Conservation (phyloP, 495 filamentous ascomycete species). For the Thozetella sp. region DNA sequence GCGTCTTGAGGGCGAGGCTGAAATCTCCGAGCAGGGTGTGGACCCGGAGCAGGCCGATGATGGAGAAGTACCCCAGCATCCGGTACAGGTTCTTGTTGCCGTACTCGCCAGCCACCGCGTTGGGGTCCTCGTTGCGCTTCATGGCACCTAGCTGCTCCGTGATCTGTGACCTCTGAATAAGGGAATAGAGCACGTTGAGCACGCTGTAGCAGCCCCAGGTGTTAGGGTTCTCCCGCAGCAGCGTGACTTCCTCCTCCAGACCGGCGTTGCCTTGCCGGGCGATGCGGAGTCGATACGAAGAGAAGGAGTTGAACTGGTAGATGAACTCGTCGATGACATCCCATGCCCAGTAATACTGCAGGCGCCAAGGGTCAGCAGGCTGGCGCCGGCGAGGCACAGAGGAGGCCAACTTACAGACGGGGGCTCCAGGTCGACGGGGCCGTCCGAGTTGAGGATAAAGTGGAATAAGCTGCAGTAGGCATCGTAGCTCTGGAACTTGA, state of each 20-base stretch:
- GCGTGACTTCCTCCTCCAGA: slow-evolving; percentile 78
- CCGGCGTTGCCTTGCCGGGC: slow-evolving; percentile 77
- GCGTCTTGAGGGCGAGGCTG: slow-evolving; percentile 95
- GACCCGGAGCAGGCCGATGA: slow-evolving; percentile 94
- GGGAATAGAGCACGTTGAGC: slow-evolving; percentile 97
- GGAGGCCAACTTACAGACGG: slow-evolving; percentile 72
- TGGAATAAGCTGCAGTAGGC: slow-evolving; percentile 99
- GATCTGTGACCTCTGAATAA: slow-evolving; percentile 97
- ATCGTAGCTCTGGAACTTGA: slow-evolving; percentile 97
- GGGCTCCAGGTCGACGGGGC: slow-evolving; percentile 93
- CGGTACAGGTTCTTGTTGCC: slow-evolving; percentile 90
- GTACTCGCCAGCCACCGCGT: slow-evolving; percentile 88
- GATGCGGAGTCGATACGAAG: slow-evolving; percentile 88
- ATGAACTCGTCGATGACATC: slow-evolving; percentile 99
- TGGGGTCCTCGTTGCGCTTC: slow-evolving; percentile 88
- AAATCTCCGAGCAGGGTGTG: slow-evolving; percentile 98
- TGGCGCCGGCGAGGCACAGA: background rate
- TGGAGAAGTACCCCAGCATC: slow-evolving; percentile 99
- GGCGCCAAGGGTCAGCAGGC: slow-evolving; percentile 15
- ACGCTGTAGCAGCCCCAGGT: slow-evolving; percentile 99
- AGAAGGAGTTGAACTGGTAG: slow-evolving; percentile 99
- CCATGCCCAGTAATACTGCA: slow-evolving; percentile 98
- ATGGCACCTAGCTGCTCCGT: slow-evolving; percentile 93
- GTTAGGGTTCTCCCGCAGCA: slow-evolving; percentile 94
- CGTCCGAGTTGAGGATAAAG: slow-evolving; percentile 98